These are phyloP conservation scores for Apiospora marii DNA, from an alignment of 2,329 filamentous ascomycete species.

Conservation along the genomic window DNA sequence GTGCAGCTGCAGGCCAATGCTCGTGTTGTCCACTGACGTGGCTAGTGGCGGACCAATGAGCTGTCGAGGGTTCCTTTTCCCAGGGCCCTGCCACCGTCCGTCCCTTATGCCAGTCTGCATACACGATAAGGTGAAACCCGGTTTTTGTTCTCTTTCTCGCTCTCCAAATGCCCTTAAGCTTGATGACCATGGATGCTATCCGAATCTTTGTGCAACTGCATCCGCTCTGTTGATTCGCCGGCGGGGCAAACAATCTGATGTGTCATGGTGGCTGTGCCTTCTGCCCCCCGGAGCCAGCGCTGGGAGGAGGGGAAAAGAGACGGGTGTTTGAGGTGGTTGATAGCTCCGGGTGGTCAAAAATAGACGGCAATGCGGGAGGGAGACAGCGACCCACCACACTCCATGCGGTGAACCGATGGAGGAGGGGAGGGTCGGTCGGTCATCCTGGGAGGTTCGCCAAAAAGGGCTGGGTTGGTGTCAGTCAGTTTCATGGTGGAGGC, in stretches of 20 bases:
- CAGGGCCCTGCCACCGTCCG: not conserved
- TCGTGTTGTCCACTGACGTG: slow-evolving; percentile 22
- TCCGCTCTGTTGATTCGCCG: not conserved
- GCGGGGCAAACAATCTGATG: slow-evolving; percentile 5
- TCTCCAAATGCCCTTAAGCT: too few species aligned
- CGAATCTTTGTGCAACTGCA: not conserved
- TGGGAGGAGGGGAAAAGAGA: not conserved
- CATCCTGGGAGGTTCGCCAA: not conserved
- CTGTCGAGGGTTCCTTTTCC: slow-evolving; percentile 14
- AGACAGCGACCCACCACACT: slow-evolving; percentile 14
- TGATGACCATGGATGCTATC: slow-evolving; percentile 1
- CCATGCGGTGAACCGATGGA: slow-evolving; percentile 18
- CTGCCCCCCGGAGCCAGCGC: too few species aligned
- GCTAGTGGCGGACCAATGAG: slow-evolving; percentile 16
- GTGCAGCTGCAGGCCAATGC: slow-evolving; percentile 21
- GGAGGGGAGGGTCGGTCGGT: not conserved
- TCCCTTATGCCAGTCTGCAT: slow-evolving; percentile 10
- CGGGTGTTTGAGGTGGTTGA: slow-evolving; percentile 15
- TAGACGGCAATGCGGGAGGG: slow-evolving; percentile 13
- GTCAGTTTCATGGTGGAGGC: slow-evolving; percentile 5
- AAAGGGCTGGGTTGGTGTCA: slow-evolving; percentile 8
- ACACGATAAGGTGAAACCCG: slow-evolving; percentile 5
- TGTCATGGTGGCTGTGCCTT: not conserved
- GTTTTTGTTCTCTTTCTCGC: slow-evolving; percentile 7
- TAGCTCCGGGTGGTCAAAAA: slow-evolving; percentile 20